Evolutionary conservation across 2,329 filamentous ascomycete species (phyloP).

Genomic region (Pseudopyrenochaeta lycopersici): DNA sequence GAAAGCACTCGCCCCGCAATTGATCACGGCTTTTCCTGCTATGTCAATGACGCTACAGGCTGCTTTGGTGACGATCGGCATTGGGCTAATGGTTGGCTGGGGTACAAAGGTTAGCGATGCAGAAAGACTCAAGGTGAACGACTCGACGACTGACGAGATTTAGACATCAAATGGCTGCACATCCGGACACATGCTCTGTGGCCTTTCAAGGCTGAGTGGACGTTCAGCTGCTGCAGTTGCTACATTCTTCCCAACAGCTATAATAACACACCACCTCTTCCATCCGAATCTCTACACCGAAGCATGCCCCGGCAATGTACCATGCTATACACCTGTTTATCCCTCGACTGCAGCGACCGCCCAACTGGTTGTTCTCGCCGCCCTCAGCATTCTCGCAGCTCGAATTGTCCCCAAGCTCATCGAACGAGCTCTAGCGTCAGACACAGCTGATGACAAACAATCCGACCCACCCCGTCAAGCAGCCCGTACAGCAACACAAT

Average conservation of each 20-base stretch:
- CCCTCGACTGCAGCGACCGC: conserved; percentile 45
- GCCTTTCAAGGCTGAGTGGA: conserved; percentile 59
- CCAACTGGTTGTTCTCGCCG: conserved; percentile 47
- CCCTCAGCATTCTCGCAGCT: conserved; percentile 34
- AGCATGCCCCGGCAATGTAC: conserved; percentile 47
- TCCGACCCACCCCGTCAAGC: conserved; percentile 5
- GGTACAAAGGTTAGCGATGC: conserved; percentile 58
- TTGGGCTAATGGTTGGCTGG: conserved; percentile 59
- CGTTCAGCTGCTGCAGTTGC: conserved; percentile 58
- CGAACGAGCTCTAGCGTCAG: conserved; percentile 10
- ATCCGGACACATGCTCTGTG: conserved; percentile 65
- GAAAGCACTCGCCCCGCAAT: conserved; percentile 53
- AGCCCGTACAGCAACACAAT: conserved; percentile 51
- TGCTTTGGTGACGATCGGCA: conserved; percentile 50
- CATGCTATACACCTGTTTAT: conserved; percentile 59
- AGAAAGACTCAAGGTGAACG: background rate
- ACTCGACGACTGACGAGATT: conserved; percentile 10
- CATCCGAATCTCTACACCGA: conserved; percentile 51
- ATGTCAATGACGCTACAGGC: conserved; percentile 45
- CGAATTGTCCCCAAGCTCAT: conserved; percentile 33
- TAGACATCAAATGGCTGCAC: conserved; percentile 58
- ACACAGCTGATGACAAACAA: conserved; percentile 11
- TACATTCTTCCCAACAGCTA: conserved; percentile 44
- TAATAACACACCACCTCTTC: conserved; percentile 50
- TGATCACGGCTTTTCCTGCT: conserved; percentile 55